Evolutionary conservation across 2,329 filamentous ascomycete species (phyloP), one percentile per base, ranked within the genome.

Genomic region (Emericellopsis cladophorae): DNA sequence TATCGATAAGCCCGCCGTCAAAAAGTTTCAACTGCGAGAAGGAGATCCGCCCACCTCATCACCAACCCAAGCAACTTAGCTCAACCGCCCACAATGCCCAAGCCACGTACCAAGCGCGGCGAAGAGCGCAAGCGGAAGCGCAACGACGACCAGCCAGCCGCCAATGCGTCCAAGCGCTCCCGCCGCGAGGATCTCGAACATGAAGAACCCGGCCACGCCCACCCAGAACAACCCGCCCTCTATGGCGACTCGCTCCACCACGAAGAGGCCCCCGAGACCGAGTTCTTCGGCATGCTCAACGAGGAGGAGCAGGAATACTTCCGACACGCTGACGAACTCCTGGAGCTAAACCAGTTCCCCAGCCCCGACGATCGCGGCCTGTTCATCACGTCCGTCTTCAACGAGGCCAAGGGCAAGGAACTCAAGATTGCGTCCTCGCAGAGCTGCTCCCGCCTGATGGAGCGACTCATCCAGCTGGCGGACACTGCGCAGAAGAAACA

Each of bases 261-360:
- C n/a, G 32, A 52, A 23, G 54, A 50, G 11, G 43, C 46, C 10
- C 55, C 61, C 9, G 84, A 86, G 44, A 76, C 70, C 50, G 79
- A 85, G 42, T 98, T 95, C 66, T 96, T 93, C 53, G 92, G 92
- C 48, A 81, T 95, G 69, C 79, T 98, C 22, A 84, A 87, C 52
- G 82, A 93, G 41, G 78, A 93, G 49, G 92, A 98, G 66, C 87
- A 95, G 56, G 89, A 95, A 60, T 95, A 95, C 60, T 98, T 96
- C 61, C 82, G 85, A 49, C 79, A 79, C 37, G 88, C 89, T 41
- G 89, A 93, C 65, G 84, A 93, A 58, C 72, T 93, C 64, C 79
- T 98, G 44, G 89, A 95, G 59, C 63, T 86, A 49, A 92, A 96
- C 63, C 79, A 90, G 57, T 96, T 96, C 57, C 76, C 75, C 33